Percentiles rank a stretch among this genome's conserved stretches.
Conservation (phyloP, 805 yeast genomes). For the Saccharomycopsis sp. region DNA sequence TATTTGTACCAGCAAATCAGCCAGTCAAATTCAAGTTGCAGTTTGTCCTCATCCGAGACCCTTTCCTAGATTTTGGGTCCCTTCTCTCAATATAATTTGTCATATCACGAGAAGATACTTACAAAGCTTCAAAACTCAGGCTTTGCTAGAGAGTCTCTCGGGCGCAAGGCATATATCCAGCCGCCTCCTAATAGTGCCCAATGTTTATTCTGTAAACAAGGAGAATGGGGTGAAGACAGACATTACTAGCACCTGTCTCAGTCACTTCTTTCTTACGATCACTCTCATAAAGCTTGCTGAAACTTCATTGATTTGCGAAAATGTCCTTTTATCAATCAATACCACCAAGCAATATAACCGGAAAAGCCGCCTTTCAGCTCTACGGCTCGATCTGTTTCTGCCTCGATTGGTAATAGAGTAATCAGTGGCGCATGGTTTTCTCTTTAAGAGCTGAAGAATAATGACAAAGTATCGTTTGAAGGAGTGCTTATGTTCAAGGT, state of each 20-base stretch:
- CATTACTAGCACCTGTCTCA: neutral
- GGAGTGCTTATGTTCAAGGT: conserved; percentile 1
- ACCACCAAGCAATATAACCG: neutral
- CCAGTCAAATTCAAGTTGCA: too few relatives aligned
- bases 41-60: neutral
- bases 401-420: neutral
- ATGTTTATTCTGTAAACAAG: neutral
- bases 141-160: conserved; percentile 20
- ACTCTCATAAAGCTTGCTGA: neutral
- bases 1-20: too few relatives aligned
- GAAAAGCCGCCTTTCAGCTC: neutral
- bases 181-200: conserved; percentile 14
- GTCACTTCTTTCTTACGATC: neutral
- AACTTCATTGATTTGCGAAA: neutral
- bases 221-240: neutral
- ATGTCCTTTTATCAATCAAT: neutral
- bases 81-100: too few relatives aligned
- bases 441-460: neutral
- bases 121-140: conserved; percentile 11
- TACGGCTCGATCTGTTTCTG: neutral
- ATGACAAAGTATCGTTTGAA: neutral
- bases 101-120: neutral
- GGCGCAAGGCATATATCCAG: conserved; percentile 12
- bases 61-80: neutral
- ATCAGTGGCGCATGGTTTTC: neutral